Evolutionary conservation across 805 yeast species (phyloP).

Genomic region (Pichia occidentalis): DNA sequence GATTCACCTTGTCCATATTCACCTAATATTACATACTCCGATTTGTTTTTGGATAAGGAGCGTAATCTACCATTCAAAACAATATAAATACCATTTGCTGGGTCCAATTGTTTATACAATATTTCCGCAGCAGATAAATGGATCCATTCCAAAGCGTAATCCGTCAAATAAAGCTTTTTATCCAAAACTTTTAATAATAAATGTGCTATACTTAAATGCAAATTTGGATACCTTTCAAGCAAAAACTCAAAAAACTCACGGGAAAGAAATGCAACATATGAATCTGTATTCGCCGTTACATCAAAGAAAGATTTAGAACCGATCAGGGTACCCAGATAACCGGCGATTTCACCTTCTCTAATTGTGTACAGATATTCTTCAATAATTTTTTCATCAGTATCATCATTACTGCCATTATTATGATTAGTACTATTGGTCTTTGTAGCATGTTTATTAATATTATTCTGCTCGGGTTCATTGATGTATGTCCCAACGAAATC

Average conservation of each 20-base stretch:
- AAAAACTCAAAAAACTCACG: slow-evolving; percentile 55
- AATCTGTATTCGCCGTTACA: slow-evolving; percentile 53
- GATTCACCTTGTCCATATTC: slow-evolving; percentile 95
- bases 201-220: slow-evolving; percentile 73
- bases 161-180: slow-evolving; percentile 62
- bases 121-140: slow-evolving; percentile 82
- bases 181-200: slow-evolving; percentile 63
- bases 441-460: no score
- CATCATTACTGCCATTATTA: slow-evolving; percentile 3
- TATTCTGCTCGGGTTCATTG: slow-evolving; percentile 11
- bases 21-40: slow-evolving; percentile 39
- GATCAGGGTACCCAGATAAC: slow-evolving; percentile 73
- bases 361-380: slow-evolving; percentile 50
- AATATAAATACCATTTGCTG: slow-evolving; percentile 85
- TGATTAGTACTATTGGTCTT: no score
- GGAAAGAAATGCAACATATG: slow-evolving; percentile 67
- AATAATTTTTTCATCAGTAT: slow-evolving; percentile 1
- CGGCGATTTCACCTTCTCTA: slow-evolving; percentile 76
- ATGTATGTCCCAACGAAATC: slow-evolving; percentile 13
- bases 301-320: slow-evolving; percentile 76
- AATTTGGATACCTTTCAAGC: slow-evolving; percentile 67
- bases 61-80: slow-evolving; percentile 85
- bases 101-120: slow-evolving; percentile 73
- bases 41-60: slow-evolving; percentile 35
- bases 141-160: slow-evolving; percentile 93